phyloP scores from a whole-genome alignment of 805 yeast species.

The Kluyveromyces aestuarii region DNA sequence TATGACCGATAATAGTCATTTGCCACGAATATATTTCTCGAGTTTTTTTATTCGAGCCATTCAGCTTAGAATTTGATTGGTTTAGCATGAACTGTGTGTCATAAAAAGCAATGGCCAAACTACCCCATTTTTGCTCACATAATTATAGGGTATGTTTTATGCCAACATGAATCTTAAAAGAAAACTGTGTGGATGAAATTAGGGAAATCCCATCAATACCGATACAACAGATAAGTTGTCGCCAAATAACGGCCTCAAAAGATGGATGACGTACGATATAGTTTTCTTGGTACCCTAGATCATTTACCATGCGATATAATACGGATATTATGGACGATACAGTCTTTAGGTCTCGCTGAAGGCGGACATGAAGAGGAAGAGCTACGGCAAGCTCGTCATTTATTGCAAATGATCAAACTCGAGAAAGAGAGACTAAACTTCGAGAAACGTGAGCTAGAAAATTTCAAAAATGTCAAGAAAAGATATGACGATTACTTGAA shows the following conservation, averaged over 20 bases:
- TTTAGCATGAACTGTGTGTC: neutral
- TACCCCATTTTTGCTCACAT: neutral
- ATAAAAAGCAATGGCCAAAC: neutral
- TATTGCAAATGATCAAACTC: conserved; percentile 19
- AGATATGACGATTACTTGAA: conserved; percentile 2
- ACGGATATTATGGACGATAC: conserved; percentile 34
- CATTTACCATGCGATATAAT: conserved; percentile 37
- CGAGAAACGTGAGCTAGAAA: conserved; percentile 13
- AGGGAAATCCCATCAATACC: neutral
- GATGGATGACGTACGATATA: conserved; percentile 29
- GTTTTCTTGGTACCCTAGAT: conserved; percentile 32
- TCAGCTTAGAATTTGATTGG: neutral
- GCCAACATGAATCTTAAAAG: neutral
- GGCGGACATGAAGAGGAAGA: conserved; percentile 11
- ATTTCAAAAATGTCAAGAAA: neutral
- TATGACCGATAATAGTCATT: neutral
- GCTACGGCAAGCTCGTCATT: conserved; percentile 15
- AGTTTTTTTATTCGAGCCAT: neutral
- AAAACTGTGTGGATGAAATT: neutral
- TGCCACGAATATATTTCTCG: neutral
- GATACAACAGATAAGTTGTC: neutral
- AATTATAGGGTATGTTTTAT: neutral
- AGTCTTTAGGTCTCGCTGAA: conserved; percentile 24
- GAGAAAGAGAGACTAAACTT: conserved; percentile 13
- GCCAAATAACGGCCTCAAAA: neutral